phyloP scores from a whole-genome alignment of 116 monocot genomes.

The Phalaenopsis hybrid region DNA sequence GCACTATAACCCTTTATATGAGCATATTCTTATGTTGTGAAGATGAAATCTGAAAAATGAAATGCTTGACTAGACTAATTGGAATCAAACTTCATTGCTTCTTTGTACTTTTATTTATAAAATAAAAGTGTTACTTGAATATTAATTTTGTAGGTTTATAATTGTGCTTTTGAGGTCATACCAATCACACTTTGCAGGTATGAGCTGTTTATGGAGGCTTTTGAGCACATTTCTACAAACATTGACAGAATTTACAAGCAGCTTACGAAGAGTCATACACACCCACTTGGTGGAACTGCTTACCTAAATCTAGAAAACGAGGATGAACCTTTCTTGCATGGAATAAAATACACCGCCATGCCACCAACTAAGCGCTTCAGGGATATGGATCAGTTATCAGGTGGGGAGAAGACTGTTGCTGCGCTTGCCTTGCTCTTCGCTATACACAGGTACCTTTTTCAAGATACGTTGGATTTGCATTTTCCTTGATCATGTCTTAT shows the following conservation, averaged over 20 bases:
- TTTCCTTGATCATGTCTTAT: too few species aligned
- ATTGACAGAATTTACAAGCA: constrained; percentile 96
- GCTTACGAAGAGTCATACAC: constrained; percentile 88
- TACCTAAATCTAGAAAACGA: constrained; percentile 94
- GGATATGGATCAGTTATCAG: constrained; percentile 97
- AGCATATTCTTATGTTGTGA: not conserved
- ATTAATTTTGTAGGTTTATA: not conserved
- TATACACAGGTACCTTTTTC: constrained; percentile 70
- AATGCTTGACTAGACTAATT: not conserved
- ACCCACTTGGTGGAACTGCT: constrained; percentile 93
- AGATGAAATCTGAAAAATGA: not conserved
- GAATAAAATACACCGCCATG: constrained; percentile 98
- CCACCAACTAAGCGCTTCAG: constrained; percentile 97
- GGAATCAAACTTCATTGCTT: not conserved
- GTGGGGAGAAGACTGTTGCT: constrained; percentile 97
- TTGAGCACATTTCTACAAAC: constrained; percentile 79
- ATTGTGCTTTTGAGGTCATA: not conserved
- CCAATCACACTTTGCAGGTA: constrained; percentile 30
- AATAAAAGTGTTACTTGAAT: not conserved
- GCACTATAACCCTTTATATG: not conserved
- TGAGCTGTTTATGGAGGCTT: constrained; percentile 91
- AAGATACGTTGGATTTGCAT: not conserved
- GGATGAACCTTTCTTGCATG: constrained; percentile 90
- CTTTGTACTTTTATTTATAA: not conserved
- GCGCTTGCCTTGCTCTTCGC: constrained; percentile 90